Evolutionary conservation across 2,329 filamentous ascomycete species (phyloP).

Genomic region (Fusarium tjaetaba): DNA sequence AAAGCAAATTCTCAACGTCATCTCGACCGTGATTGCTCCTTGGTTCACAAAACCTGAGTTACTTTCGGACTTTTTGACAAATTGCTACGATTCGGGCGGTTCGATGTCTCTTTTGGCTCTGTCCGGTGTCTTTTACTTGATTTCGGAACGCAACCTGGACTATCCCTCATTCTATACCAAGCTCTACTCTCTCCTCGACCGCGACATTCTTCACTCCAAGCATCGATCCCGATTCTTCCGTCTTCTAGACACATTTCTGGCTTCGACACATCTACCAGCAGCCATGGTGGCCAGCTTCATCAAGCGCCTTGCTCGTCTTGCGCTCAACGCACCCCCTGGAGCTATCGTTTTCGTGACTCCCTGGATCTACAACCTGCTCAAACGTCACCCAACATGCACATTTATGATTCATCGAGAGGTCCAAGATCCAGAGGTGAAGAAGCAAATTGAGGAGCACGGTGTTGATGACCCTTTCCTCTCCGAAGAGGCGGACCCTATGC

Average conservation of each 20-base stretch:
- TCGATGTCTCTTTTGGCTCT: slow-evolving; percentile 88
- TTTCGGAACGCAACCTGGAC: slow-evolving; percentile 92
- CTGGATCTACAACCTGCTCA: slow-evolving; percentile 95
- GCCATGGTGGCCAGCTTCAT: slow-evolving; percentile 94
- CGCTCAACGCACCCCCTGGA: slow-evolving; percentile 87
- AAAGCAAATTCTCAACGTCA: slow-evolving; percentile 79
- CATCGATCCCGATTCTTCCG: slow-evolving; percentile 94
- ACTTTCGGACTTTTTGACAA: slow-evolving; percentile 95
- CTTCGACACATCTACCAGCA: slow-evolving; percentile 91
- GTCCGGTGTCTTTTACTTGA: slow-evolving; percentile 94
- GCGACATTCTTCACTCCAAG: slow-evolving; percentile 89
- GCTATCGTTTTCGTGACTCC: slow-evolving; percentile 90
- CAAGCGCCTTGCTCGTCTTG: slow-evolving; percentile 86
- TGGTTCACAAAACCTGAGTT: slow-evolving; percentile 91
- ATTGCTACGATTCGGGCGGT: slow-evolving; percentile 88
- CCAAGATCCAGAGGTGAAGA: slow-evolving; percentile 66
- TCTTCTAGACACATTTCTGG: slow-evolving; percentile 88
- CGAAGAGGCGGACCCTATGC: slow-evolving; percentile 81
- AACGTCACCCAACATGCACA: slow-evolving; percentile 87
- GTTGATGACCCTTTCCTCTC: slow-evolving; percentile 79
- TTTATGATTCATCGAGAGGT: slow-evolving; percentile 92
- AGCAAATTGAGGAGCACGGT: slow-evolving; percentile 68
- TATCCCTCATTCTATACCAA: slow-evolving; percentile 95
- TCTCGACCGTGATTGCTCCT: slow-evolving; percentile 82
- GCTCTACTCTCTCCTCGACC: slow-evolving; percentile 90